Evolutionary conservation across 2,329 filamentous ascomycete species (phyloP).

Genomic region (Cytospora mali): DNA sequence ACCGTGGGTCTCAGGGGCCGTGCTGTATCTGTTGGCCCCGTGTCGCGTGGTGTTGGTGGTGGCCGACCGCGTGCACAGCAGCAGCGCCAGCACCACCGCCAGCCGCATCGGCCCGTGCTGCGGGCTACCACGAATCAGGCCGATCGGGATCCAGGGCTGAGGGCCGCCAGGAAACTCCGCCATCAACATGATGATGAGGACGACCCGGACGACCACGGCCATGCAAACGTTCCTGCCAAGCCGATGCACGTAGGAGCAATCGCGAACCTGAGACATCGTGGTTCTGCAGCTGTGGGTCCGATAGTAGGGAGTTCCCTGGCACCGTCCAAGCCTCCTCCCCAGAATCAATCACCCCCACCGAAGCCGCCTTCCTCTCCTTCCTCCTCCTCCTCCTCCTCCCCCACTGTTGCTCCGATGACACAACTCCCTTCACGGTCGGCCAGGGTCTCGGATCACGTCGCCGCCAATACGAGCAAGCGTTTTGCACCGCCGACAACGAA

Average conservation of each 20-base stretch:
- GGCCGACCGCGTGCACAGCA: background rate
- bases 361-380: background rate
- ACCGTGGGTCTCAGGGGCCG: background rate
- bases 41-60: background rate
- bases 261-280: constrained; percentile 11
- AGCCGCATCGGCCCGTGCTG: constrained; percentile 26
- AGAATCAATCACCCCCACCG: constrained; percentile 11
- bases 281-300: constrained; percentile 18
- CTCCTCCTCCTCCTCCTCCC: background rate
- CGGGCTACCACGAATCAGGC: constrained; percentile 25
- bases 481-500: constrained; percentile 14
- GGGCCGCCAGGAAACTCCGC: constrained; percentile 19
- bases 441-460: constrained; percentile 22
- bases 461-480: constrained; percentile 26
- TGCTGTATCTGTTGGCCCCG: background rate
- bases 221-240: constrained; percentile 10
- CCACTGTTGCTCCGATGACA: constrained; percentile 18
- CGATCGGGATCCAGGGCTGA: constrained; percentile 13
- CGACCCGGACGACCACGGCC: constrained; percentile 2
- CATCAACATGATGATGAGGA: constrained; percentile 1
- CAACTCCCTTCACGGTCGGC: constrained; percentile 21
- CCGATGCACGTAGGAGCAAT: constrained; percentile 13
- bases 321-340: constrained; percentile 9
- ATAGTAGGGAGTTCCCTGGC: constrained; percentile 1
- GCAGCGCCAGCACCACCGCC: constrained; percentile 7